Conservation (phyloP, 176 grass and related monocot genomes). For the Eragrostis curvula region DNA sequence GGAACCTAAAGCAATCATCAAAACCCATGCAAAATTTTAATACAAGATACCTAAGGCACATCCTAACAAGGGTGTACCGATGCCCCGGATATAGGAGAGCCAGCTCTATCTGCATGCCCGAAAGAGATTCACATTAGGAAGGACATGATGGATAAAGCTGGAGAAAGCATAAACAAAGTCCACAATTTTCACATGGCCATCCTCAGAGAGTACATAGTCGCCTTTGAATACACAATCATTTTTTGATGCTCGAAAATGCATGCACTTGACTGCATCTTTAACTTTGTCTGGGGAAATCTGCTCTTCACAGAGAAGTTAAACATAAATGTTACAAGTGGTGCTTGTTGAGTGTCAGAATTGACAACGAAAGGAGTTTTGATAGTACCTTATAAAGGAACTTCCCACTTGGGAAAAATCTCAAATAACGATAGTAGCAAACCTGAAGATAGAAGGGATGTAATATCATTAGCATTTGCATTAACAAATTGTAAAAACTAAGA, state of each 20-base stretch:
- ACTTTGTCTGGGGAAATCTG: slow-evolving; percentile 90
- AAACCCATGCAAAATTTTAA: background rate
- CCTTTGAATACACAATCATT: slow-evolving; percentile 89
- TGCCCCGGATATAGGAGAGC: slow-evolving; percentile 83
- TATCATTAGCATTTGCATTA: slow-evolving; percentile 19
- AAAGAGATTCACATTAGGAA: slow-evolving; percentile 35
- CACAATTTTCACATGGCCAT: slow-evolving; percentile 60
- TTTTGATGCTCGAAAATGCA: slow-evolving; percentile 90
- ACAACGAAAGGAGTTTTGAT: slow-evolving; percentile 1
- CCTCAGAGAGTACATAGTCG: slow-evolving; percentile 69
- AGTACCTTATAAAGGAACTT: slow-evolving; percentile 95
- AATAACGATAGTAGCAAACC: slow-evolving; percentile 94
- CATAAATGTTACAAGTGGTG: slow-evolving; percentile 3
- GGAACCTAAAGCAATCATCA: slow-evolving; percentile 7
- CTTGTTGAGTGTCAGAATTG: background rate
- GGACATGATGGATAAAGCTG: background rate
- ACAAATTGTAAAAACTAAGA: background rate
- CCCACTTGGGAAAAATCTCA: slow-evolving; percentile 88
- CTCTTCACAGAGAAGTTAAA: slow-evolving; percentile 24
- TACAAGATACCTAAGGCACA: slow-evolving; percentile 71
- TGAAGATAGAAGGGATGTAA: slow-evolving; percentile 29
- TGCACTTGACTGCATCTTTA: slow-evolving; percentile 93
- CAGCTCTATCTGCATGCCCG: slow-evolving; percentile 62
- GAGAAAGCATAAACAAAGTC: slow-evolving; percentile 15
- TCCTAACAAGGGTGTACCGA: slow-evolving; percentile 77